Conservation (phyloP, 2,329 filamentous ascomycete species). For the Fusarium subtropicale region DNA sequence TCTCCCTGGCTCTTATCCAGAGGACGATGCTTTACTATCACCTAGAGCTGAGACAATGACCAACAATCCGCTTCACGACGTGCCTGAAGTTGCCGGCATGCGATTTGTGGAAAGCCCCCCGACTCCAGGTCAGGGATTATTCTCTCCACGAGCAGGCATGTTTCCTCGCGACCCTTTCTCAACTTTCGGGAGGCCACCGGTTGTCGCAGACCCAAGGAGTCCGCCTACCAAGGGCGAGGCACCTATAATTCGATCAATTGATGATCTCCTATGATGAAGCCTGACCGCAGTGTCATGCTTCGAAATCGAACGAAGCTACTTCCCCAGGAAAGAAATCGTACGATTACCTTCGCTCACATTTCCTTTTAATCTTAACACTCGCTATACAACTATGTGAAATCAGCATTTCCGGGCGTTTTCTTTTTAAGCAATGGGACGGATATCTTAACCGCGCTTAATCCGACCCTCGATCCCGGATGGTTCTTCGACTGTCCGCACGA, state of each 20-base stretch:
- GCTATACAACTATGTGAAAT: slow-evolving; percentile 33
- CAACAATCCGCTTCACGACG: slow-evolving; percentile 70
- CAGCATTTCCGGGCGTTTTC: slow-evolving; percentile 42
- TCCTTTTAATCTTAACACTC: slow-evolving; percentile 18
- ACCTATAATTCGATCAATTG: slow-evolving; percentile 81
- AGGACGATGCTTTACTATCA: slow-evolving; percentile 72
- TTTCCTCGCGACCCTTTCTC: slow-evolving; percentile 67
- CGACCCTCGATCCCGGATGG: slow-evolving; percentile 24
- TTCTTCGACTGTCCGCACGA: slow-evolving; percentile 37
- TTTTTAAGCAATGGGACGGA: slow-evolving; percentile 22
- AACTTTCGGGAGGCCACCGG: slow-evolving; percentile 63
- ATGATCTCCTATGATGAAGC: slow-evolving; percentile 73
- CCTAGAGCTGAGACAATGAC: slow-evolving; percentile 80
- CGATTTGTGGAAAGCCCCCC: slow-evolving; percentile 65
- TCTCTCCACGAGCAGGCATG: slow-evolving; percentile 63
- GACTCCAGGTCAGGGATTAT: slow-evolving; percentile 64
- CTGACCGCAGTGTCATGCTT: not conserved
- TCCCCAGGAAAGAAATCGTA: slow-evolving; percentile 8
- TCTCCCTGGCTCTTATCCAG: slow-evolving; percentile 51
- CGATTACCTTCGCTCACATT: slow-evolving; percentile 20
- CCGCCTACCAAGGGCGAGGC: slow-evolving; percentile 79
- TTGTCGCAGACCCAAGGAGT: slow-evolving; percentile 75
- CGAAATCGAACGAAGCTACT: slow-evolving; percentile 7
- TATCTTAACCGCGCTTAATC: slow-evolving; percentile 17
- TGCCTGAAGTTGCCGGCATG: slow-evolving; percentile 59